Evolutionary conservation across 2,329 filamentous ascomycete species (phyloP).

Genomic region (Didymellaceae sp.): DNA sequence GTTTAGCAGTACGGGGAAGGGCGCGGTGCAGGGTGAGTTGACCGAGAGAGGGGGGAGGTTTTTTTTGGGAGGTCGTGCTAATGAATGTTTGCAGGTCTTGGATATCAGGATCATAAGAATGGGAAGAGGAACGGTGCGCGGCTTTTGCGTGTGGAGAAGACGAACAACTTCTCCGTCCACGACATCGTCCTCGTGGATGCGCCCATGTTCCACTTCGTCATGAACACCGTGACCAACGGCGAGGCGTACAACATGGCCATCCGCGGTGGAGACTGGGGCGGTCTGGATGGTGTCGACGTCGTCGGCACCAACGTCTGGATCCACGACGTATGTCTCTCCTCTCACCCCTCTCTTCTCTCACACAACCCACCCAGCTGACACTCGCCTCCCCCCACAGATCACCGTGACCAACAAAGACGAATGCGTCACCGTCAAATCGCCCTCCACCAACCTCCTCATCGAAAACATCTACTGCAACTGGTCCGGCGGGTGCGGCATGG

Average conservation of each 20-base stretch:
- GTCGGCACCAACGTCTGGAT: slow-evolving; percentile 63
- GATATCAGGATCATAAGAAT: slow-evolving; percentile 57
- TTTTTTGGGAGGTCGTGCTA: not conserved
- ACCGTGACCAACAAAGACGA: slow-evolving; percentile 69
- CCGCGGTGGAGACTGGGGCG: slow-evolving; percentile 59
- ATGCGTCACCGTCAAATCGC: slow-evolving; percentile 62
- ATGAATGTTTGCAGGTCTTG: slow-evolving; percentile 24
- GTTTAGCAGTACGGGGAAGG: slow-evolving; percentile 59
- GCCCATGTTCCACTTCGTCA: slow-evolving; percentile 58
- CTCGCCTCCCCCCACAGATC: slow-evolving; percentile 37
- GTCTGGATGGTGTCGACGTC: slow-evolving; percentile 64
- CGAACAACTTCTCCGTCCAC: slow-evolving; percentile 57
- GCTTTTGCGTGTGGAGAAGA: slow-evolving; percentile 55
- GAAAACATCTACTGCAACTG: slow-evolving; percentile 69
- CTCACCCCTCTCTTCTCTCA: no score
- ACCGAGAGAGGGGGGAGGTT: not conserved
- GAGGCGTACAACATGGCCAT: slow-evolving; percentile 65
- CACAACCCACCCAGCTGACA: not conserved
- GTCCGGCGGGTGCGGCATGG: slow-evolving; percentile 66
- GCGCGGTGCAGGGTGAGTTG: slow-evolving; percentile 56
- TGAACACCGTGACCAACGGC: slow-evolving; percentile 60
- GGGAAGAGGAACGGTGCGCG: slow-evolving; percentile 53
- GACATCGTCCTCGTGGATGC: slow-evolving; percentile 58
- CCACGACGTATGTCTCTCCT: slow-evolving; percentile 53
- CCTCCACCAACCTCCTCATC: slow-evolving; percentile 60